These are phyloP conservation scores for Cicer judaicum DNA, from an alignment of 306 rosid species.

Conservation along the genomic window DNA sequence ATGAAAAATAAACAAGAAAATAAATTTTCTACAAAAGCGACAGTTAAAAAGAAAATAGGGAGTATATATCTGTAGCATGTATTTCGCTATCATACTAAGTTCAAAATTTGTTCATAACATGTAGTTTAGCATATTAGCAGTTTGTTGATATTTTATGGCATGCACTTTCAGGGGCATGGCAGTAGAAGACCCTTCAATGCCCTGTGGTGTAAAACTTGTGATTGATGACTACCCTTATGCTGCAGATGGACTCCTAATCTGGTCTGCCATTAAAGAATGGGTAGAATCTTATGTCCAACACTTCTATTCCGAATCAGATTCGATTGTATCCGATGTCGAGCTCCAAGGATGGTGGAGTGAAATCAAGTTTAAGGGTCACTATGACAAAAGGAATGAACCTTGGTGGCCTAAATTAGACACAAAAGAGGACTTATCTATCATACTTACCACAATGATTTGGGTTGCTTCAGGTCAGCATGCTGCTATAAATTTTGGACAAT, in stretches of 20 bases:
- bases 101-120: constrained; percentile 1
- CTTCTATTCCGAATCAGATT: constrained; percentile 69
- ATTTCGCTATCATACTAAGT: constrained; percentile 12
- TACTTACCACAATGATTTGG: constrained; percentile 87
- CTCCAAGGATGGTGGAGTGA: constrained; percentile 95
- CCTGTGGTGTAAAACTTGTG: constrained; percentile 79
- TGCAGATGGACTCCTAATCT: constrained; percentile 85
- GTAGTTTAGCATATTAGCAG: background rate
- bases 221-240: constrained; percentile 97
- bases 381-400: constrained; percentile 75
- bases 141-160: background rate
- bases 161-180: constrained; percentile 85
- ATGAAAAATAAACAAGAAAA: too few species aligned
- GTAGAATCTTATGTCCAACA: constrained; percentile 75
- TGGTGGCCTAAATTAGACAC: constrained; percentile 94
- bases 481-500: constrained; percentile 94
- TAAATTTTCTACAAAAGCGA: too few species aligned
- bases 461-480: constrained; percentile 95
- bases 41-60: too few species aligned
- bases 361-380: constrained; percentile 82
- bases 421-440: constrained; percentile 68
- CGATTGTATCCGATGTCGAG: constrained; percentile 69
- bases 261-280: constrained; percentile 97
- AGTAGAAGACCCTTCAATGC: constrained; percentile 74
- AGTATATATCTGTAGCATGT: background rate